Evolutionary conservation across 352 stramenopile genomes (phyloP), one percentile per base, ranked within the genome.

Genomic region (Globisporangium takayamanum): DNA sequence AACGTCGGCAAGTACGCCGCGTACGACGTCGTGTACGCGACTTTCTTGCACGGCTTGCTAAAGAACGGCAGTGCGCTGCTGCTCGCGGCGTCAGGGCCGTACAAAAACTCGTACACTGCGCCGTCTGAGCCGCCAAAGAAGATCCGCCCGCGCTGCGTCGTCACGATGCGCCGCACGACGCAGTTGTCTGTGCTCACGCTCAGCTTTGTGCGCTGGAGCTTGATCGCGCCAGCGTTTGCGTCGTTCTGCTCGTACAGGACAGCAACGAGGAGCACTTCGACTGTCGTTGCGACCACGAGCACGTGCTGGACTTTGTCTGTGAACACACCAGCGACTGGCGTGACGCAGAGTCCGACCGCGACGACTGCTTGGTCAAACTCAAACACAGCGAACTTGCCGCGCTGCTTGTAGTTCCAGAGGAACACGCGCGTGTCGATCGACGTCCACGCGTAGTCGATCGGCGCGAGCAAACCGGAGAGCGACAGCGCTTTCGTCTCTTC

Each of bases 51-150:
- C 33, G 91, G 89, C 59, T 88, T 80, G 42, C 76, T 67, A 44
- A 74, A 74, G 10, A 76, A 72, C 18, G 70, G 63, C 16, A 69
- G 54, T 4, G 64, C 64, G 41, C 66, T 72, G n/a, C 64, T 64
- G 20, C 62, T 64, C 20, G 65, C 68, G 6, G 73, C 73, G 33
- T 76, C 66, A 0, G 72, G 68, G 8, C 81, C 78, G 44, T 96
- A 96, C 20, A 93, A 49, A 15, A 96, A 82, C 78, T 98, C 96
- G 69, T 98, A 98, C 11, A 99, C 62, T 55, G 84, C 87, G 54
- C 95, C 95, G 72, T 99, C 96, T 53, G 91, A 96, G 26, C 96
- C 96, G 25, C 92, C 96, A 69, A 99, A 95, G 68, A 99, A 99
- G 64, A 99, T 94, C 36, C 96, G 80, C 5, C 96, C 96, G 39